Evolutionary conservation across 495 filamentous ascomycete species (phyloP), one percentile per base, ranked within the genome.

Genomic region (Copromyces sp.): DNA sequence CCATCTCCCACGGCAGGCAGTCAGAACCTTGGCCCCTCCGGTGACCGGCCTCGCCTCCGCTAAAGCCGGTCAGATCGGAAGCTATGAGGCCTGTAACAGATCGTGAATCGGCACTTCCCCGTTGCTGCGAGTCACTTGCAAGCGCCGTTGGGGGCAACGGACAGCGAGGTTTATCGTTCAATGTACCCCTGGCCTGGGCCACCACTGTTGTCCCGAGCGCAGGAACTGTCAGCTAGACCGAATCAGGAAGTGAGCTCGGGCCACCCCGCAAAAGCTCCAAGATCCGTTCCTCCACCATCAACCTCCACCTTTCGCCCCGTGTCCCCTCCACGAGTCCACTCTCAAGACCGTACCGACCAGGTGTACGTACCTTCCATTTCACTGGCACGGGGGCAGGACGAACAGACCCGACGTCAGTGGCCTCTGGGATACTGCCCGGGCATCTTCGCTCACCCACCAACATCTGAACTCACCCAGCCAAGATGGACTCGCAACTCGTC

Each of bases 401-500:
- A 65, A 65, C 53, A 65, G 53, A 65, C 35, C 39, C 39, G 39
- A 40, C 53, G 53, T 35, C 53, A 65, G 53, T 24, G 29, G 29
- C 29, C 53, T 16, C 53, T 17, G 53, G 53, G 53, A 35, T 65
- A 65, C 47, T 59, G 47, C 47, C 47, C 4, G 29, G 53, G 53
- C 42, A 4, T 37, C 70, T 47, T 14, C 20, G 12, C 16, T 29
- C 35, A 24, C 40, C 47, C 72, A 20, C 72, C 45, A 47, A 24
- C 32, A 37, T 12, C 69, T 68, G 32, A 16, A n/a, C 70, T 59
- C 68, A 3, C 53, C 29, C 24, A 40, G 69, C 53, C 65, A 75
- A 59, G 69, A 98, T 98, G 95, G 94, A 98, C 83, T 94, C 93
- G 32, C 90, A 90, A 44, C 79, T 92, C 59, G 85, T 95, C 73